Base-by-base conservation (phyloP, 371 early-diverging fungal genomes). In the Rhizopus stolonifer region DNA sequence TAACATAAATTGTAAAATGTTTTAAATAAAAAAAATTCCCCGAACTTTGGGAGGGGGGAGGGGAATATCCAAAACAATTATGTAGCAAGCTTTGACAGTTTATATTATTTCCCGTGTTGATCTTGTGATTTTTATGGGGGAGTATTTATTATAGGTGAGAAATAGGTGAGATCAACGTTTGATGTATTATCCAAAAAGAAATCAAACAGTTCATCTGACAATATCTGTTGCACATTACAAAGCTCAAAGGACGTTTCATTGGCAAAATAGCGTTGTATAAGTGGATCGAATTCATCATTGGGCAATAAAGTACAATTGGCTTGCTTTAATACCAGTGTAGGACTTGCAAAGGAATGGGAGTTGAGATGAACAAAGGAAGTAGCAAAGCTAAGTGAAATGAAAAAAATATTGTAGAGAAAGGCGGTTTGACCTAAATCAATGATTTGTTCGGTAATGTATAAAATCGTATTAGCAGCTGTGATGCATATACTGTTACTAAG, bases 371-470 rank as follows among this genome's bases (percentile, higher is more conserved):
- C 51, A 15, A 42, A 42, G 3, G 67, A 64, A 14, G 64, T 49
- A 13, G 67, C 58, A 13, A 60, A 52, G 15, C 58, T 67, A 13
- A 70, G 33, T 1, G 61, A 63, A 13, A 61, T 36, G 21, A 56
- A 53, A n/a, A 70, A 68, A 1, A 56, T 17, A 34, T 70, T 72
- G 53, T 54, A 55, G 8, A 70, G 46, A 45, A 60, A 65, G 15
- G 46, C 52, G 11, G 46, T 31, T 25, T 64, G 62, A n/a, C 59
- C 43, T 9, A 54, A 33, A 3, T 58, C 57, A 15, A 67, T 10
- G 66, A 76, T 69, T 53, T 73, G 70, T 32, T 67, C 72, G 9
- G 74, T 70, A 18, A 77, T 67, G 46, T 69, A 65, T 14, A 72
- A 50, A 7, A 77, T 66, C 2, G 67, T 70, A 24, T 62, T 69